Evolutionary conservation across 164 flowering plant genomes (phyloP).

Genomic region (Nymphaea colorata): DNA sequence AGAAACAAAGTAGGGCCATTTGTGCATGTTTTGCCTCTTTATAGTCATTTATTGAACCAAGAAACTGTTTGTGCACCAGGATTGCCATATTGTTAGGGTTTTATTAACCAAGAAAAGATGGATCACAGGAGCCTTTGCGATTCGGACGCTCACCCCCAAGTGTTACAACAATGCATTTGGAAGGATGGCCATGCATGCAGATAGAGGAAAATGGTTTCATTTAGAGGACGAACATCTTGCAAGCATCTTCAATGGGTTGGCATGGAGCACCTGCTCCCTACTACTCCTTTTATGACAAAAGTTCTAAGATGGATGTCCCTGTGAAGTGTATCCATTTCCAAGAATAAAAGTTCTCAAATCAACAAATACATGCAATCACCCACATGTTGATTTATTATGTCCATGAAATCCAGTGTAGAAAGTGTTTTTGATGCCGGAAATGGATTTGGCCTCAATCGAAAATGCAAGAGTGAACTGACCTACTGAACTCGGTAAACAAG

Average conservation of each 20-base stretch:
- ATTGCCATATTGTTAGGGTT: slow-evolving; percentile 28
- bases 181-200: slow-evolving; percentile 50
- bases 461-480: too few species aligned
- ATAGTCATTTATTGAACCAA: slow-evolving; percentile 64
- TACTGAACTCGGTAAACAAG: too few species aligned
- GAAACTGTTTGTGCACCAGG: slow-evolving; percentile 59
- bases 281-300: slow-evolving; percentile 48
- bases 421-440: too few species aligned
- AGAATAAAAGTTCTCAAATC: too few species aligned
- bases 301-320: slow-evolving; percentile 75
- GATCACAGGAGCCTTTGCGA: slow-evolving; percentile 53
- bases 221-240: slow-evolving; percentile 45
- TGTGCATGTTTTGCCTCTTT: slow-evolving; percentile 52
- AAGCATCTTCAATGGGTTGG: slow-evolving; percentile 54
- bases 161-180: slow-evolving; percentile 60
- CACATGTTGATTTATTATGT: too few species aligned
- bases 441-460: too few species aligned
- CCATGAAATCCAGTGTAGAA: too few species aligned
- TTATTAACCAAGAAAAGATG: slow-evolving; percentile 48
- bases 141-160: slow-evolving; percentile 34
- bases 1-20: slow-evolving; percentile 70
- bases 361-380: too few species aligned
- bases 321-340: too few species aligned
- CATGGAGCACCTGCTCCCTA: slow-evolving; percentile 45
- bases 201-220: slow-evolving; percentile 18